Evolutionary conservation across 441 rosid genomes (phyloP).

Genomic region (Aleurites moluccanus): DNA sequence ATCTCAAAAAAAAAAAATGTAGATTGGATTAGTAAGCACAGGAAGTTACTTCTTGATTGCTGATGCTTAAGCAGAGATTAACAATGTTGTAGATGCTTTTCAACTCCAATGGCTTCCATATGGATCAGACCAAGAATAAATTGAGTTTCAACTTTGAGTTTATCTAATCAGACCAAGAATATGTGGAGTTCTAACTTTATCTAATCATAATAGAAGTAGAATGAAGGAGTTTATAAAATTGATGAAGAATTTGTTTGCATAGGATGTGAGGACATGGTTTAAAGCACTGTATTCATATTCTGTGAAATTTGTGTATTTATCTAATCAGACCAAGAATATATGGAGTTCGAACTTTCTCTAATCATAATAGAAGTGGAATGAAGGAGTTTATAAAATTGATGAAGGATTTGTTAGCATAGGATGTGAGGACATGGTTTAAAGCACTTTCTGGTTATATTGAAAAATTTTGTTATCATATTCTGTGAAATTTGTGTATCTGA

Average conservation of each 20-base stretch:
- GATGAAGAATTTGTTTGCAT: too few relatives aligned
- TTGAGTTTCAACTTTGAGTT: too few relatives aligned
- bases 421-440: neutral
- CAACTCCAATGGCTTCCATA: too few relatives aligned
- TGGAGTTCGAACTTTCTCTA: too few relatives aligned
- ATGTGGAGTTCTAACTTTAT: too few relatives aligned
- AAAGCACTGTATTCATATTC: neutral
- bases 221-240: too few relatives aligned
- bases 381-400: too few relatives aligned
- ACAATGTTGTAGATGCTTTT: neutral
- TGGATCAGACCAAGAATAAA: neutral
- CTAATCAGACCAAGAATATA: neutral
- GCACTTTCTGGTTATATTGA: neutral
- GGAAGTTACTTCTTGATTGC: neutral
- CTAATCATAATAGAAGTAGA: too few relatives aligned
- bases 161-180: too few relatives aligned
- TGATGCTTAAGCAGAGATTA: neutral
- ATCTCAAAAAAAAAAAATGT: too few relatives aligned
- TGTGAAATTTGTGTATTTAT: neutral
- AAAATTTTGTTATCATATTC: neutral
- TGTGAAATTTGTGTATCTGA: neutral
- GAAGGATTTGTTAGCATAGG: neutral
- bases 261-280: neutral
- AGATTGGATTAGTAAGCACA: conserved; percentile 1
- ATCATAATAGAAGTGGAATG: too few relatives aligned